phyloP scores from a whole-genome alignment of 192 early-diverging fungal species.

The Geosiphon pyriformis region DNA sequence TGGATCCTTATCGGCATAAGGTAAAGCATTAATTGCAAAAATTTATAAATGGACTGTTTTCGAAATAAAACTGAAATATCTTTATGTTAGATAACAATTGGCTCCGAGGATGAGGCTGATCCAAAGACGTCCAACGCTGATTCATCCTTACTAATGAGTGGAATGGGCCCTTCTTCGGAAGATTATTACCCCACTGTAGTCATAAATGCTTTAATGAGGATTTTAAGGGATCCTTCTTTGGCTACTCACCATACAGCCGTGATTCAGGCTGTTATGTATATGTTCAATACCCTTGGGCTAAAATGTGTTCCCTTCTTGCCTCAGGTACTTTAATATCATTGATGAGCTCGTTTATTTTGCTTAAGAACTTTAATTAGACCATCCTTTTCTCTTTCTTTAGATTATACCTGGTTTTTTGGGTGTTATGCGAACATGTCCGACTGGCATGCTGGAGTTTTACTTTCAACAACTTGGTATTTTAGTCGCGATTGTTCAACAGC shows the following conservation, averaged over 20 bases:
- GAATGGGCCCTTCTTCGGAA: slow-evolving; percentile 75
- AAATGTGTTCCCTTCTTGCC: slow-evolving; percentile 88
- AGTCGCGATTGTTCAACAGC: slow-evolving; percentile 78
- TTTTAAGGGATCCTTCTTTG: slow-evolving; percentile 75
- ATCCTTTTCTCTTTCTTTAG: slow-evolving; percentile 30
- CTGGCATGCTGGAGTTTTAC: slow-evolving; percentile 79
- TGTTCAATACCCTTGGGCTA: slow-evolving; percentile 83
- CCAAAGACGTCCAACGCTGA: slow-evolving; percentile 48
- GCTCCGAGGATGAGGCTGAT: slow-evolving; percentile 46
- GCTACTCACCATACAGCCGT: slow-evolving; percentile 80
- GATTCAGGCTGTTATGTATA: slow-evolving; percentile 86
- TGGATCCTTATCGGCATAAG: slow-evolving; percentile 84
- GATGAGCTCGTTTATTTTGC: not conserved
- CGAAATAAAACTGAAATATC: not conserved
- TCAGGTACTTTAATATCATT: slow-evolving; percentile 44
- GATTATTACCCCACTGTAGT: slow-evolving; percentile 92
- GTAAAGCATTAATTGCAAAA: slow-evolving; percentile 24
- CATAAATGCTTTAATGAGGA: slow-evolving; percentile 81
- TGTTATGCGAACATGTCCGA: slow-evolving; percentile 80
- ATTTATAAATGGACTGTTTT: not conserved
- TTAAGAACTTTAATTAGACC: not conserved
- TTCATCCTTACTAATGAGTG: slow-evolving; percentile 51
- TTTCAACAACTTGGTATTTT: slow-evolving; percentile 83
- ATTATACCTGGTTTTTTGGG: slow-evolving; percentile 86
- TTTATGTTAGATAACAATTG: slow-evolving; percentile 43